Evolutionary conservation across 441 rosid species (phyloP), one percentile per base, ranked within the genome.

Genomic region (Cnidoscolus chayamansa): DNA sequence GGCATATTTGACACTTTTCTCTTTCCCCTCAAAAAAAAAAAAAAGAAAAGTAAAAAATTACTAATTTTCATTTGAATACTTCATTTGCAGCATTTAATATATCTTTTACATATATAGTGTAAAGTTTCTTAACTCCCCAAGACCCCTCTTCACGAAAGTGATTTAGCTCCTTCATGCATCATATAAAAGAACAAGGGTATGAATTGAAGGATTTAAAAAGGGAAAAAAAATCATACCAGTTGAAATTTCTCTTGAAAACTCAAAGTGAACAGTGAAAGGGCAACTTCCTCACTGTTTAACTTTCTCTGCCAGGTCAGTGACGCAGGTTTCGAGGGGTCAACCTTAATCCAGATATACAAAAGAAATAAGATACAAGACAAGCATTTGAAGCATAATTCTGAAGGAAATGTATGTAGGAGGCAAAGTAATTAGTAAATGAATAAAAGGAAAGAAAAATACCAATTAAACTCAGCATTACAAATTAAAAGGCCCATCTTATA

Each of bases 231-330:
- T 67, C 82, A 16, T 88, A 90, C 98, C 97, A 94, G 40, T 13
- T 81, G 86, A 31, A 92, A 65, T 63, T 70, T 89, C 76, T 94
- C 97, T 72, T 83, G 82, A 73, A 82, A 80, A 71, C 74, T 83
- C 67, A 94, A 61, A 51, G 74, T 62, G 80, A 94, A 92, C 61
- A 32, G 70, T 10, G 77, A 72, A 68, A 82, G 92, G 76, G 56
- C 71, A 75, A 69, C 76, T 73, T 48, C 76, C 45, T 80, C 79
- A 37, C 79, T 64, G 64, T 84, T 70, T 72, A 92, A 66, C 72
- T 86, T 89, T 61, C 97, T 81, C 77, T 86, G 86, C 98, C 97
- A 94, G 65, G 98, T 89, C 74, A 90, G 83, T 49, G 89, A 43
- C 63, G 92, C 83, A 67, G 94, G 97, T 77, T 85, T 83, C 59